A percentile compares a stretch with the other conserved stretches of the same genome.
phyloP scores from a whole-genome alignment of 192 early-diverging fungal species.

The Coemansia umbellata region DNA sequence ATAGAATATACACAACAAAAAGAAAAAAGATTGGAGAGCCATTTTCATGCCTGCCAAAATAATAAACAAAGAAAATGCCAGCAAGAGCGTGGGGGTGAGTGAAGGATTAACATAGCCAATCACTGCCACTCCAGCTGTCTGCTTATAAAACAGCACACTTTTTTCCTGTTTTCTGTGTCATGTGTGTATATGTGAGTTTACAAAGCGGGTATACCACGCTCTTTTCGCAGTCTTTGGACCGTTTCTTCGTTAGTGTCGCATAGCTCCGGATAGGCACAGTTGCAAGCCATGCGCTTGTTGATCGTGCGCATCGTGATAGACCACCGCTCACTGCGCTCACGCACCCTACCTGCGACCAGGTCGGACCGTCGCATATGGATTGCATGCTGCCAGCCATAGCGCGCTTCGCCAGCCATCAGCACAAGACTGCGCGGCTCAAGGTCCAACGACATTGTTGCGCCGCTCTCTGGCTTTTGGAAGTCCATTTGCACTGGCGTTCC shows the following conservation, averaged over 20 bases:
- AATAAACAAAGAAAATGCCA: too few species aligned
- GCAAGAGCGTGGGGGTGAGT: too few species aligned
- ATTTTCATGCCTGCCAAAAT: too few species aligned
- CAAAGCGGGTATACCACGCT: too few species aligned
- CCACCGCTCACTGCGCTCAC: conserved; percentile 26
- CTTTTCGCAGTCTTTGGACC: conserved; percentile 14
- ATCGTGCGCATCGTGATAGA: conserved; percentile 30
- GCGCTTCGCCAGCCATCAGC: conserved; percentile 45
- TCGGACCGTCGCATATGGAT: conserved; percentile 52
- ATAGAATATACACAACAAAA: too few species aligned
- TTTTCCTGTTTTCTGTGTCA: too few species aligned
- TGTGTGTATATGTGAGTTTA: too few species aligned
- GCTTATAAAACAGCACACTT: too few species aligned
- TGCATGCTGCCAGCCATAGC: conserved; percentile 53
- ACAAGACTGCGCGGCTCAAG: conserved; percentile 48
- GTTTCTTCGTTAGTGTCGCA: conserved; percentile 12
- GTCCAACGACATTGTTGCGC: conserved; percentile 14
- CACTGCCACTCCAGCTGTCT: too few species aligned
- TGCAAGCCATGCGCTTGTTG: conserved; percentile 8
- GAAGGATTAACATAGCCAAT: too few species aligned
- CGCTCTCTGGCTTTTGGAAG: conserved; percentile 34
- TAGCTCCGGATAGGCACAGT: conserved; percentile 13
- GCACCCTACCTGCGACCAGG: conserved; percentile 18
- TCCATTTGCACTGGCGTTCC: conserved; percentile 54
- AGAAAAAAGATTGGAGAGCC: too few species aligned